Evolutionary conservation across 2,329 filamentous ascomycete species (phyloP), one percentile per base, ranked within the genome.

Genomic region (Colletotrichum orbiculare): DNA sequence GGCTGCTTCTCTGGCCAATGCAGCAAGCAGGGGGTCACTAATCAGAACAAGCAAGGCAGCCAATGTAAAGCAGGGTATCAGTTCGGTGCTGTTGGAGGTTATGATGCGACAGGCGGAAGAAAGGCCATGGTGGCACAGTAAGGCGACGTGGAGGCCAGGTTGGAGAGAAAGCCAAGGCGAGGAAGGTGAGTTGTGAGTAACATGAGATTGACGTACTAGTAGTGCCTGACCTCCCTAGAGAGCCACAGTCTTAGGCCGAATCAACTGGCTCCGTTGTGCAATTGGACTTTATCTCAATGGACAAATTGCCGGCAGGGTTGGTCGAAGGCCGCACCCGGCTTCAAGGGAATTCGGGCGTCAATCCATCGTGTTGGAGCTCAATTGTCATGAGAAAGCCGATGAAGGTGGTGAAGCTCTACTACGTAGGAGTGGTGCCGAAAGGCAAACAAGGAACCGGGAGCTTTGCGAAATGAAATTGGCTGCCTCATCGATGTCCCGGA

Each of bases 21-120:
- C 53, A 55, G 41, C 43, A 9, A 33, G 35, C 53, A 55, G 42
- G 53, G 53, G n/a, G 25, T 25, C 25, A 25, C 25, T 25, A 25
- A 41, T 41, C 39, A 41, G 39, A 13, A 41, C 39, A 10, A 41
- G 39, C 39, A 41, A 41, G 39, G 39, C 39, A 41, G 39, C 10
- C 25, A 25, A 25, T 25, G 4, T 25, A 25, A 25, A 41, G 39
- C 39, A 41, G 4, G 39, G 39, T 41, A 41, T 13, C 39, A 25
- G 25, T 25, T 25, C 25, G 25, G 25, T 25, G 25, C 25, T 25
- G 25, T 25, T 25, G 25, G 25, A 25, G 25, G 25, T 25, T 5
- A 25, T 35, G 54, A 64, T 52, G 50, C 60, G 42, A 60, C 37
- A 17, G 15, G 55, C 49, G 43, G 61, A 39, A 39, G 61, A 39